These are phyloP conservation scores for Lentinus polychrous DNA, from an alignment of 1,284 basidiomycete genomes.

Conservation along the genomic window DNA sequence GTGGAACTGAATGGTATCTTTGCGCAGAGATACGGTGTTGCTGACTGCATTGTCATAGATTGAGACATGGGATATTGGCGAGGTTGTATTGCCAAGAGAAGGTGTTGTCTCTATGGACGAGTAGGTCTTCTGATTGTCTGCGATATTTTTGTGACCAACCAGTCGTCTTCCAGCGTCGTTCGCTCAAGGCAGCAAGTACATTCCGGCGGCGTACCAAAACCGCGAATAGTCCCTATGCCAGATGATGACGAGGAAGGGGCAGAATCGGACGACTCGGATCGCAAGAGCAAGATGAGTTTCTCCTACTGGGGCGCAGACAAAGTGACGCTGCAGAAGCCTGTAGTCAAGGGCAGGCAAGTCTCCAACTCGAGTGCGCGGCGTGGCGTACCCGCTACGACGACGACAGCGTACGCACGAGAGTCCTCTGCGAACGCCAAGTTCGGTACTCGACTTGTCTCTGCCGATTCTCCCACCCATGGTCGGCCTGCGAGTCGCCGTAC, in stretches of 20 bases:
- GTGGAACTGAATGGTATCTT: neutral
- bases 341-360: conserved; percentile 43
- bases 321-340: conserved; percentile 74
- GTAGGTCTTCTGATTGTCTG: conserved; percentile 38
- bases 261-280: conserved; percentile 78
- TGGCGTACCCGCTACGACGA: conserved; percentile 35
- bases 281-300: conserved; percentile 87
- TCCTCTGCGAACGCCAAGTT: conserved; percentile 84
- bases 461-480: conserved; percentile 32
- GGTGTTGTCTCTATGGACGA: conserved; percentile 81
- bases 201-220: conserved; percentile 39
- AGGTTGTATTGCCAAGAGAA: conserved; percentile 61
- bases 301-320: conserved; percentile 88
- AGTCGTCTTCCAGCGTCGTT: conserved; percentile 44
- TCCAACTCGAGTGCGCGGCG: conserved; percentile 36
- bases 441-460: conserved; percentile 63
- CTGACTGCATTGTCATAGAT: conserved; percentile 40
- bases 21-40: no score
- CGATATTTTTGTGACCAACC: neutral
- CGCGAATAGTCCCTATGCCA: conserved; percentile 65
- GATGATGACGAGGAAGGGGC: conserved; percentile 46
- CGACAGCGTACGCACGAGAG: conserved; percentile 62
- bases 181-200: conserved; percentile 58
- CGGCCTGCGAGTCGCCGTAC: conserved; percentile 63
- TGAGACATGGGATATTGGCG: conserved; percentile 83